These are phyloP conservation scores for Penicillium griseofulvum DNA, from an alignment of 2,329 filamentous ascomycete species.

Conservation along the genomic window DNA sequence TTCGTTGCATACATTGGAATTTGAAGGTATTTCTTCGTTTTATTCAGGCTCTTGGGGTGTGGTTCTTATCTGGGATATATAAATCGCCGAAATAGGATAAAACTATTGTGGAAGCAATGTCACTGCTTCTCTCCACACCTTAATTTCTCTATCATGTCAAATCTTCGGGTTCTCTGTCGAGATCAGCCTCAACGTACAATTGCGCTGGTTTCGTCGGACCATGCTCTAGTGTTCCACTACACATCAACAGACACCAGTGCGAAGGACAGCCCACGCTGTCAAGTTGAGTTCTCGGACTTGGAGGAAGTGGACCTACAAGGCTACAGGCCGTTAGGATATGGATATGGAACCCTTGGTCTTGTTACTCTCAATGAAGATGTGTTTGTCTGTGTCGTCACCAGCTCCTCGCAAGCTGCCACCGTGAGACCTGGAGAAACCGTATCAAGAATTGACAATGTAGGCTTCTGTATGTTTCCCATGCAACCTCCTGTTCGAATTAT, in stretches of 20 bases:
- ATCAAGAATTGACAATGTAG: conserved; percentile 79
- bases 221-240: conserved; percentile 82
- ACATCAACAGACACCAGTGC: conserved; percentile 61
- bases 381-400: conserved; percentile 86
- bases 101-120: conserved; percentile 4
- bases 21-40: not conserved
- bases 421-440: conserved; percentile 85
- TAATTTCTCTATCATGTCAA: conserved; percentile 46
- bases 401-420: conserved; percentile 73
- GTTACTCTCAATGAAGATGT: conserved; percentile 81
- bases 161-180: conserved; percentile 75
- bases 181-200: conserved; percentile 86
- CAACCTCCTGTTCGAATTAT: not conserved
- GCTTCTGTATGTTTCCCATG: conserved; percentile 60
- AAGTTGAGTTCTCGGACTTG: conserved; percentile 77
- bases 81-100: conserved; percentile 2
- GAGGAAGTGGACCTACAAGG: conserved; percentile 67
- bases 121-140: not conserved
- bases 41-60: not conserved
- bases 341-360: conserved; percentile 82
- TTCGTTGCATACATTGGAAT: not conserved
- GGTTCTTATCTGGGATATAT: not conserved
- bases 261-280: conserved; percentile 61
- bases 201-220: conserved; percentile 73
- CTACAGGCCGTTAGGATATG: conserved; percentile 73